Evolutionary conservation across 169 alveolate species (phyloP).

Genomic region (Plasmodium ovale): DNA sequence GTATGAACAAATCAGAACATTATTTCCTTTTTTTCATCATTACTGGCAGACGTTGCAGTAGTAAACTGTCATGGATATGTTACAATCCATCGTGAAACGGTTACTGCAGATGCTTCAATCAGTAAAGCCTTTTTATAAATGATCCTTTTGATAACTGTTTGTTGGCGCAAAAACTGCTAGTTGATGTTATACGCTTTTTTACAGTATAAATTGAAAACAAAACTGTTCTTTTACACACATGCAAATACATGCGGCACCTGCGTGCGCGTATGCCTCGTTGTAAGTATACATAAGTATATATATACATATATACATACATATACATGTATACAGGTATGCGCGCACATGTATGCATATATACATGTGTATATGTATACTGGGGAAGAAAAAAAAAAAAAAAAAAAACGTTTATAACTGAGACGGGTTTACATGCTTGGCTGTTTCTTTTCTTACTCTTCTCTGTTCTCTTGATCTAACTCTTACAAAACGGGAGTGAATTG

Average conservation of each 20-base stretch:
- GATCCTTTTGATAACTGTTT: not conserved
- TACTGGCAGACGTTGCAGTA: too few species aligned
- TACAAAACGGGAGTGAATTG: constrained; percentile 99
- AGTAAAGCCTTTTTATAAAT: not conserved
- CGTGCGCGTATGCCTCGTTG: not conserved
- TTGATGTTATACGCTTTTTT: not conserved
- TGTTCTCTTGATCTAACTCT: constrained; percentile 94
- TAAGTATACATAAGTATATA: not conserved
- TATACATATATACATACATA: not conserved
- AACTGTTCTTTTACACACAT: constrained; percentile 13
- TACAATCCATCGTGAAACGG: too few species aligned
- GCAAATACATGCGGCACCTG: not conserved
- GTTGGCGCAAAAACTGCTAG: not conserved
- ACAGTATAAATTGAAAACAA: constrained; percentile 3
- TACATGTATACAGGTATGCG: too few species aligned
- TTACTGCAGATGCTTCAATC: too few species aligned
- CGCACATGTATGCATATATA: too few species aligned
- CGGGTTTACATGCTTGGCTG: constrained; percentile 73
- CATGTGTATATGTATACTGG: not conserved
- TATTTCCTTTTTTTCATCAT: too few species aligned
- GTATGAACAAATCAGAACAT: too few species aligned
- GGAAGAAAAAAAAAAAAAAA: not conserved
- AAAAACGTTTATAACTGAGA: constrained; percentile 38
- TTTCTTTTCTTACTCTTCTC: constrained; percentile 89
- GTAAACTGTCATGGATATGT: too few species aligned